Evolutionary conservation across 2,329 filamentous ascomycete genomes (phyloP).

Genomic region (Fonsecaea monophora): DNA sequence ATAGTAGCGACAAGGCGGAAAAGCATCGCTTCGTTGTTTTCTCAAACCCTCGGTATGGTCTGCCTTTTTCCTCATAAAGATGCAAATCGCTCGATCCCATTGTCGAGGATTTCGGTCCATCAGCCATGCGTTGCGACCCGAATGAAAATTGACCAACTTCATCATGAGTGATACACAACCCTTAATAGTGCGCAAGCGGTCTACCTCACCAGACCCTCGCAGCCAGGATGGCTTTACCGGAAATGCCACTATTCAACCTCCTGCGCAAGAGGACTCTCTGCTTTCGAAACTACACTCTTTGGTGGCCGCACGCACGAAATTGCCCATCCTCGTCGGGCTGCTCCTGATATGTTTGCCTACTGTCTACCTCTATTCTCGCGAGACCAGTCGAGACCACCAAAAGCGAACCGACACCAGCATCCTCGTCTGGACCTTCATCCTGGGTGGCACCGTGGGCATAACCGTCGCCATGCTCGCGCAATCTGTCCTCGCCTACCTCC

Average conservation of each 20-base stretch:
- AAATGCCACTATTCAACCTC: neutral
- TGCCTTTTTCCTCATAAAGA: neutral
- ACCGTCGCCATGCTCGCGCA: slow-evolving; percentile 27
- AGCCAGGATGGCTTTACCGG: neutral
- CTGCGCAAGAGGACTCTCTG: neutral
- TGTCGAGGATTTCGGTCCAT: neutral
- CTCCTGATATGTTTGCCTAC: neutral
- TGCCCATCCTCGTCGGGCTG: neutral
- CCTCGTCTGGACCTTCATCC: slow-evolving; percentile 35
- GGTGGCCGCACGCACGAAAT: neutral
- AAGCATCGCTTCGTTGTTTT: neutral
- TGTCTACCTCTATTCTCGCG: slow-evolving; percentile 3
- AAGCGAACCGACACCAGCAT: neutral
- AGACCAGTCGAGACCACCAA: neutral
- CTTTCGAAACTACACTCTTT: neutral
- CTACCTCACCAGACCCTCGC: neutral
- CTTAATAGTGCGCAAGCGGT: neutral
- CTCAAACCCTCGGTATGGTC: neutral
- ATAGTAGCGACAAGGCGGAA: neutral
- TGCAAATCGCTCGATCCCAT: neutral
- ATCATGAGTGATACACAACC: neutral
- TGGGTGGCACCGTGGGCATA: slow-evolving; percentile 34
- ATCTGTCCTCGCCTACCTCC: slow-evolving; percentile 17
- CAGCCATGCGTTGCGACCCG: neutral
- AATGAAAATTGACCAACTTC: neutral